These are phyloP conservation scores for Lagerstroemia speciosa DNA, from an alignment of 345 rosid genomes.

Conservation along the genomic window DNA sequence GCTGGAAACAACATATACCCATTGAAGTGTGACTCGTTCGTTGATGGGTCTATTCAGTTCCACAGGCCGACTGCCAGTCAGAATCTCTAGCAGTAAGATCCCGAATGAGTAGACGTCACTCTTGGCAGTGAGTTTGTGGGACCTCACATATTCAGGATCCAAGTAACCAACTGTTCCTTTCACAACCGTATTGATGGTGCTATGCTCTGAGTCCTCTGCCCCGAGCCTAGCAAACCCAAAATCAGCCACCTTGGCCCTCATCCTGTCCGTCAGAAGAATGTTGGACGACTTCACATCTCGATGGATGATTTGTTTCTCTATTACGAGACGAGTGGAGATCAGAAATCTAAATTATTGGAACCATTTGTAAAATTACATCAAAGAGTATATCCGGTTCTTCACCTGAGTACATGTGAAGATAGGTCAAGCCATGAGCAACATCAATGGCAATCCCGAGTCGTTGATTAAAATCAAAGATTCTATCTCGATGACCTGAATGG, in stretches of 20 bases:
- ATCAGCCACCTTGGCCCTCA: conserved; percentile 97
- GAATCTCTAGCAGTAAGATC: conserved; percentile 66
- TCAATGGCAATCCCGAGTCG: conserved; percentile 89
- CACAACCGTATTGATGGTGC: conserved; percentile 71
- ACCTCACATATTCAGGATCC: conserved; percentile 94
- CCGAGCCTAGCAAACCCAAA: conserved; percentile 92
- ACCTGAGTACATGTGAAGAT: conserved; percentile 95
- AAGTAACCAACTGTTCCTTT: conserved; percentile 97
- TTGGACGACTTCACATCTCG: conserved; percentile 93
- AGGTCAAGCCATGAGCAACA: conserved; percentile 89
- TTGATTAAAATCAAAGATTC: conserved; percentile 78
- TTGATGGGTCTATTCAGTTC: conserved; percentile 49
- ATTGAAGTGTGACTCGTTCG: conserved; percentile 69
- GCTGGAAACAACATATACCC: conserved; percentile 35
- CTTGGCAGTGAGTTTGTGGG: conserved; percentile 75
- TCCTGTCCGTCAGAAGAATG: conserved; percentile 77
- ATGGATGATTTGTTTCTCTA: conserved; percentile 89
- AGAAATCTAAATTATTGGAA: background rate
- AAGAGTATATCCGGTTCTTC: background rate
- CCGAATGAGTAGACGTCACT: conserved; percentile 95
- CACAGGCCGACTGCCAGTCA: conserved; percentile 89
- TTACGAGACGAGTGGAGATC: background rate
- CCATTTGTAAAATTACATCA: background rate
- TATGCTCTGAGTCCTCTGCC: conserved; percentile 43
- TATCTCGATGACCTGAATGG: conserved; percentile 53